Percentiles rank a stretch among this genome's conserved stretches.
Conservation (phyloP, 305 asterid species). For the Vinca major region DNA sequence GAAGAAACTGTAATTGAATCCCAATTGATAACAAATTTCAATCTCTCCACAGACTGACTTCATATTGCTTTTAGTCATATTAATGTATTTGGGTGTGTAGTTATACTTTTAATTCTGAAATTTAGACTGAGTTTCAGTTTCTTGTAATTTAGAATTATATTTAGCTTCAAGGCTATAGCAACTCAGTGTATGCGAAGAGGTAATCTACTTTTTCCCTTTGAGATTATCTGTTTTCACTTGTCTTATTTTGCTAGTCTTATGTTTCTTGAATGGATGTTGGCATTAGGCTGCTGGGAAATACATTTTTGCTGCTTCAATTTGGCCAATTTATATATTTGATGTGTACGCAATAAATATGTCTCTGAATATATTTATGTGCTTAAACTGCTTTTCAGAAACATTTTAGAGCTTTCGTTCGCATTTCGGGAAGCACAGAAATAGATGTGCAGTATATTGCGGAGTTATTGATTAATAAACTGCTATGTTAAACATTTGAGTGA, state of each 20-base stretch:
- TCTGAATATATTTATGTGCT: background rate
- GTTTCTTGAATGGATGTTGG: background rate
- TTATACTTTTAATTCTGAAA: background rate
- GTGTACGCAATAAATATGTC: background rate
- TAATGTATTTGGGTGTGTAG: background rate
- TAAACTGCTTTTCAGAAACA: background rate
- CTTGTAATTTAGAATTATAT: background rate
- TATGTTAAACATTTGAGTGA: background rate
- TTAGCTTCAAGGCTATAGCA: background rate
- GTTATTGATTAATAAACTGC: background rate
- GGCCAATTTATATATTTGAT: background rate
- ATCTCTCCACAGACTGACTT: background rate
- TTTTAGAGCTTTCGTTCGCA: background rate
- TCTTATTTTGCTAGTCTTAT: background rate
- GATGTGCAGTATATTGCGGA: background rate
- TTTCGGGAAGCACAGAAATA: background rate
- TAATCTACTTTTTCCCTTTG: background rate
- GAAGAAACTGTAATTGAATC: background rate
- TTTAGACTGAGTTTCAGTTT: conserved; percentile 1
- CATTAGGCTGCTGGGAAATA: background rate
- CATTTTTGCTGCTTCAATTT: background rate
- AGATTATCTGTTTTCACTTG: background rate
- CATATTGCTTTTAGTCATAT: background rate
- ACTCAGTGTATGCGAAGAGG: background rate
- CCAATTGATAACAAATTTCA: background rate